Base-by-base conservation (phyloP, 1,284 basidiomycete genomes). In the Xerocomus amazonicus region DNA sequence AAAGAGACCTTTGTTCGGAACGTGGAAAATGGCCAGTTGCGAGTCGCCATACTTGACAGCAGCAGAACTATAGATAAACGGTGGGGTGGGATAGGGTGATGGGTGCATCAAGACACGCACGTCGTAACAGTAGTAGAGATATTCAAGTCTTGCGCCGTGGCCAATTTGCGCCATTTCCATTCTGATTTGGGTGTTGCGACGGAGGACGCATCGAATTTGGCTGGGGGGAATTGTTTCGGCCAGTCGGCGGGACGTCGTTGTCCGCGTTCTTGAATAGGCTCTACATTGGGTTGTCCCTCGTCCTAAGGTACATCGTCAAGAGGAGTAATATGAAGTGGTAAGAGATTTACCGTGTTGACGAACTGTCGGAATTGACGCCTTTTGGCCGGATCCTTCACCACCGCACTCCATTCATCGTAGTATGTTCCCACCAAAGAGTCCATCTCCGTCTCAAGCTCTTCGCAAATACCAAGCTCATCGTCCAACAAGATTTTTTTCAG, bases 381-480 rank as follows among this genome's bases (percentile, higher is more conserved):
- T 35, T 76, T 73, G 9, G 63, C 69, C 1, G 79, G 80, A 55
- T 67, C 62, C 47, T 77, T 70, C 3, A 89, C 79, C 4, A 85
- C 84, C 28, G 70, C 72, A 13, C 77, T 79, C 87, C 87, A 90
- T 63, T 90, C 87, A 60, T 84, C 81, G 54, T 79, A 73, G 62
- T 84, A 90, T 3, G 83, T 82, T 13, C 76, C 78, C 4, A 90
- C 76, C 3, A 90, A 71, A 16, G 72, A 70, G 37, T 81, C 74
- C 86, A 90, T 90, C 41, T 84, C 76, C n/a, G 70, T 70, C 54
- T 90, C 87, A 6, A 90, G 74, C 35, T 88, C 82, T 13, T 69
- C 72, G 60, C 87, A 89, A 57, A 91, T 88, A 4, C 86, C 85
- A 1, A 91, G 76, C 57, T 84, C 79, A 59, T 91, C 87, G n/a